Evolutionary conservation across 768 basidiomycete genomes (phyloP), one percentile per base, ranked within the genome.

Genomic region (Crepidotus variabilis): DNA sequence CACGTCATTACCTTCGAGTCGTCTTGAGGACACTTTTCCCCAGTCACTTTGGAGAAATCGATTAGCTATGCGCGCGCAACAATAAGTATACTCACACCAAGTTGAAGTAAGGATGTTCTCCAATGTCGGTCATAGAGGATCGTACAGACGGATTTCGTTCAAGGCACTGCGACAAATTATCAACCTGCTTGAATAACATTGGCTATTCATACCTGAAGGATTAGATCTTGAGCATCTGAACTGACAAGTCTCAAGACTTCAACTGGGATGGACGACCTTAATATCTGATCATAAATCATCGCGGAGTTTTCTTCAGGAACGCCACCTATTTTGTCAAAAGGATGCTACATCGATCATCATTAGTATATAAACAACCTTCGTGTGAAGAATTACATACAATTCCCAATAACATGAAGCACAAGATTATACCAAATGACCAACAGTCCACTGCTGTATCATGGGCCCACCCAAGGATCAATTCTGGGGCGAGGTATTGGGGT

Each of bases 391-490:
- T 9, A 63, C 72, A 63, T 53, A 83, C 83, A 63, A 62, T 69
- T 23, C 79, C 79, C 24, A 75, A 73, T 45, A 78, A 65, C 75
- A 85, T 75, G 58, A 75, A 81, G 57, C 76, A 78, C 36, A 85
- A 54, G 35, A 82, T 55, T 62, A 80, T 63, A 2, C 84, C 85
- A 57, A 85, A 83, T 0, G 78, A 77, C 84, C 85, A 87, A 59
- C 75, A 78, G 65, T 87, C 85, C 18, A 81, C 81, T 13, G 75
- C 69, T 21, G 63, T 69, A 59, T 82, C 78, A 52, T 81, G 77
- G 14, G 70, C 62, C 85, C 85, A 87, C 0, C 79, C 79, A 8
- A 85, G 68, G 11, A 83, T 57, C 0, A 81, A 57, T 59, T 86
- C 84, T 0, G 85, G 84, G 3, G 84, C 81, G 20, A 69, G 72